phyloP scores from a whole-genome alignment of 805 yeast genomes.

The Lipomyces sp. region DNA sequence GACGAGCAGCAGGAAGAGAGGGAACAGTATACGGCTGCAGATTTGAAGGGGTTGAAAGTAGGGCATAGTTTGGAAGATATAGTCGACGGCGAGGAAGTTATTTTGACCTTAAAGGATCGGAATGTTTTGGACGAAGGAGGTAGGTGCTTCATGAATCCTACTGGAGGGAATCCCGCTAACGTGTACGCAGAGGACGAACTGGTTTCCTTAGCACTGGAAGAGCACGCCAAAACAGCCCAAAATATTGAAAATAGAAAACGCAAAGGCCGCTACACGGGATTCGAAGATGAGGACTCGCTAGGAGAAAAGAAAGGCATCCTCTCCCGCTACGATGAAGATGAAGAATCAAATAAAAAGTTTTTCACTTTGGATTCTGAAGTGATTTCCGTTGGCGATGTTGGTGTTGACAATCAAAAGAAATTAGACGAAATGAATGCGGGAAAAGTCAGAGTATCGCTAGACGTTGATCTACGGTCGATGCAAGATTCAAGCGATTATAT shows the following conservation, averaged over 20 bases:
- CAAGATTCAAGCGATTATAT: constrained; percentile 43
- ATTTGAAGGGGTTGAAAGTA: constrained; percentile 49
- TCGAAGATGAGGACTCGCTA: constrained; percentile 40
- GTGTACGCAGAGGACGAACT: constrained; percentile 46
- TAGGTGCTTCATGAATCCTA: constrained; percentile 44
- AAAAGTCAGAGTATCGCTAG: constrained; percentile 40
- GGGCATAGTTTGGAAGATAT: constrained; percentile 55
- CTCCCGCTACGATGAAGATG: constrained; percentile 42
- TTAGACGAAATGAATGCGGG: constrained; percentile 17
- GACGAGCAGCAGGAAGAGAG: constrained; percentile 12
- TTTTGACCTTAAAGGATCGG: constrained; percentile 64
- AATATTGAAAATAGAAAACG: constrained; percentile 35
- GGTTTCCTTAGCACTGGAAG: constrained; percentile 50
- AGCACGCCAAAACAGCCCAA: constrained; percentile 44
- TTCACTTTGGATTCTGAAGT: constrained; percentile 33
- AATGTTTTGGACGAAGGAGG: constrained; percentile 45
- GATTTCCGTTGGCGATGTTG: constrained; percentile 14
- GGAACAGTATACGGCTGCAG: constrained; percentile 41
- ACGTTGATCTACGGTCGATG: constrained; percentile 31
- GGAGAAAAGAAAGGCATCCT: constrained; percentile 36
- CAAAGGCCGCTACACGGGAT: constrained; percentile 34
- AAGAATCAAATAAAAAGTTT: constrained; percentile 30
- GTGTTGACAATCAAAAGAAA: constrained; percentile 20
- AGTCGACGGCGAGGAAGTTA: constrained; percentile 49
- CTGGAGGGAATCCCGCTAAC: not conserved